Conservation (phyloP, 495 filamentous ascomycete species). For the Talaromyces proteolyticus region DNA sequence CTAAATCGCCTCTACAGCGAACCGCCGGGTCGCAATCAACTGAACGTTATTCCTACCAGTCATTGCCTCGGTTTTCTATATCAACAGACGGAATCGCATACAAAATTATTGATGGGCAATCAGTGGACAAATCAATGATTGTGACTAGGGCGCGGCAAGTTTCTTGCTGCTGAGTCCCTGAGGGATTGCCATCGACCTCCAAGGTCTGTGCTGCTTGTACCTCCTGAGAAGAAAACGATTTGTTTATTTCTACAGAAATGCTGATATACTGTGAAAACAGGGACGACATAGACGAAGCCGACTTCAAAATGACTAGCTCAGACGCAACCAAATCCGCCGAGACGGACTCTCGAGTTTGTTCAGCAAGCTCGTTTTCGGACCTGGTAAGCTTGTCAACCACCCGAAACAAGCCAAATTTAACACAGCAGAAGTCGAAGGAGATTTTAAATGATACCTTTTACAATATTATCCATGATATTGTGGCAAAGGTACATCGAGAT, state of each 20-base stretch:
- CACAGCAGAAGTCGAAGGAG: constrained; percentile 32
- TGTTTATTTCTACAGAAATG: no score
- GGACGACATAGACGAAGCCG: neutral
- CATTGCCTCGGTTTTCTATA: no score
- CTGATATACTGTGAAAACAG: neutral
- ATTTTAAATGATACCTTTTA: constrained; percentile 65
- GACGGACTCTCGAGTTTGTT: constrained; percentile 5
- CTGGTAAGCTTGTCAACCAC: constrained; percentile 25
- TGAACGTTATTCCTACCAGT: no score
- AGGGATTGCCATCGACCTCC: neutral
- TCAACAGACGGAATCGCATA: no score
- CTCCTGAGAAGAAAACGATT: neutral
- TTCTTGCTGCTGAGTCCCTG: constrained; percentile 6
- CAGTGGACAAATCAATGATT: constrained; percentile 1
- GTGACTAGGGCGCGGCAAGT: constrained; percentile 2
- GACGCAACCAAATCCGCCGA: constrained; percentile 2
- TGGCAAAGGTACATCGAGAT: constrained; percentile 66
- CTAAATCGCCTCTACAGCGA: neutral
- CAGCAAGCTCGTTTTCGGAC: constrained; percentile 39
- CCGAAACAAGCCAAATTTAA: neutral
- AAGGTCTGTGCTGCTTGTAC: neutral
- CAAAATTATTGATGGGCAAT: neutral
- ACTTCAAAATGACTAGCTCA: neutral
- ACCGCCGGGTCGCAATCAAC: neutral
- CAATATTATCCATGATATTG: constrained; percentile 66